A percentile compares a stretch with the other conserved stretches of the same genome.
These are phyloP conservation scores for Spergularia azorica DNA, from an alignment of 179 eudicot genomes.

Conservation along the genomic window DNA sequence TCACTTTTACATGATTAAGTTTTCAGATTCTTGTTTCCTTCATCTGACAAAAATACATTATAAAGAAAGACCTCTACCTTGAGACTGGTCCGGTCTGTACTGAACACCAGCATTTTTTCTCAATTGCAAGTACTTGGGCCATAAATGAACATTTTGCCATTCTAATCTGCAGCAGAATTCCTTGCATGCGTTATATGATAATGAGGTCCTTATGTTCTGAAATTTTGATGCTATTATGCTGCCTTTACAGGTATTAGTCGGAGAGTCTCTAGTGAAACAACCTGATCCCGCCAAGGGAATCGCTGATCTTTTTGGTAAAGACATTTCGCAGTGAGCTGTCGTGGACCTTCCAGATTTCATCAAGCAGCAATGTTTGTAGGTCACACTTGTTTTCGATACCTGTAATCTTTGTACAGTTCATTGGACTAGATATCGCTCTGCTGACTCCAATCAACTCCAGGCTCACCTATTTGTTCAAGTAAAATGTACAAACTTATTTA, in stretches of 20 bases:
- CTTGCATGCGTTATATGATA: not conserved
- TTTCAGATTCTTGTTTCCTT: no score
- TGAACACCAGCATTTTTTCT: no score
- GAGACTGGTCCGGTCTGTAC: no score
- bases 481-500: no score
- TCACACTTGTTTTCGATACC: slow-evolving; percentile 6
- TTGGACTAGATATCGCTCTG: not conserved
- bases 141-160: no score
- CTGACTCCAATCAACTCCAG: not conserved
- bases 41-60: no score
- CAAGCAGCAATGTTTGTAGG: no score
- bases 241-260: slow-evolving; percentile 79
- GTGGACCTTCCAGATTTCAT: not conserved
- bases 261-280: slow-evolving; percentile 88
- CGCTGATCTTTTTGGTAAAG: slow-evolving; percentile 75
- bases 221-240: not conserved
- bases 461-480: not conserved
- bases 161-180: not conserved
- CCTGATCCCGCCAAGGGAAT: slow-evolving; percentile 71
- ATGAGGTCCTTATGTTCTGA: not conserved
- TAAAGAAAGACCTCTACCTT: no score
- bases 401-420: not conserved
- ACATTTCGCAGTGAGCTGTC: slow-evolving; percentile 43
- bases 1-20: not conserved
- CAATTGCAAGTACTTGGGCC: no score